Percentiles rank a stretch among this genome's conserved stretches.
phyloP scores from a whole-genome alignment of 495 filamentous ascomycete species.

The Penicillium angulare region DNA sequence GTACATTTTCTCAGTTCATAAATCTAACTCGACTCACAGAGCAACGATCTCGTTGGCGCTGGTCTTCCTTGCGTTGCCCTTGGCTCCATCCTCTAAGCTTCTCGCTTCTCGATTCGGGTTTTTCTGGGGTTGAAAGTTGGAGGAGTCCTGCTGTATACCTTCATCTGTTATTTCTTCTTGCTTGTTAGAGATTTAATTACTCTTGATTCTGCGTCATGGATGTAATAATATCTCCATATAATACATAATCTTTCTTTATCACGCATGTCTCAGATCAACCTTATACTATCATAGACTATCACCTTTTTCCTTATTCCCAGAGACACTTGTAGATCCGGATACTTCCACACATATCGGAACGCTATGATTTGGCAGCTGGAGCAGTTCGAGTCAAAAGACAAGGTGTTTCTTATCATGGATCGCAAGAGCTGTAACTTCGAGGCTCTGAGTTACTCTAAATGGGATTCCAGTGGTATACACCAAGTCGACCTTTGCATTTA shows the following conservation, averaged over 20 bases:
- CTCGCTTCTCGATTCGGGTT: conserved; percentile 1
- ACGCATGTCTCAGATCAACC: neutral
- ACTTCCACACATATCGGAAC: too few species aligned
- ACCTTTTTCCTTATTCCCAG: too few species aligned
- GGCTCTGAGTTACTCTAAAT: too few species aligned
- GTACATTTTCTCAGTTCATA: neutral
- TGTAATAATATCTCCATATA: conserved; percentile 11
- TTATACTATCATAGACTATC: neutral
- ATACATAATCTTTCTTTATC: conserved; percentile 17
- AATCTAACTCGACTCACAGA: conserved; percentile 6
- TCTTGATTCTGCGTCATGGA: conserved; percentile 9
- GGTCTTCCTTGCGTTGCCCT: conserved; percentile 51
- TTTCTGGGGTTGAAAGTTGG: neutral
- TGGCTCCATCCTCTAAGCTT: conserved; percentile 22
- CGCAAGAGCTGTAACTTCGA: too few species aligned
- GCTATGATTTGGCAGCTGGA: too few species aligned
- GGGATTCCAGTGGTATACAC: too few species aligned
- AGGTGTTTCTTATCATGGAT: too few species aligned
- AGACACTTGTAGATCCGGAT: too few species aligned
- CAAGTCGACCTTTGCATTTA: too few species aligned
- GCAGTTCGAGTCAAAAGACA: too few species aligned
- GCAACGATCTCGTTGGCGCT: conserved; percentile 41
- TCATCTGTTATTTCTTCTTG: conserved; percentile 13
- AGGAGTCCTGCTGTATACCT: conserved; percentile 18
- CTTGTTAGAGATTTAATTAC: conserved; percentile 14